Base-by-base conservation (phyloP, 768 basidiomycete species). In the Boletus barrowsii region DNA sequence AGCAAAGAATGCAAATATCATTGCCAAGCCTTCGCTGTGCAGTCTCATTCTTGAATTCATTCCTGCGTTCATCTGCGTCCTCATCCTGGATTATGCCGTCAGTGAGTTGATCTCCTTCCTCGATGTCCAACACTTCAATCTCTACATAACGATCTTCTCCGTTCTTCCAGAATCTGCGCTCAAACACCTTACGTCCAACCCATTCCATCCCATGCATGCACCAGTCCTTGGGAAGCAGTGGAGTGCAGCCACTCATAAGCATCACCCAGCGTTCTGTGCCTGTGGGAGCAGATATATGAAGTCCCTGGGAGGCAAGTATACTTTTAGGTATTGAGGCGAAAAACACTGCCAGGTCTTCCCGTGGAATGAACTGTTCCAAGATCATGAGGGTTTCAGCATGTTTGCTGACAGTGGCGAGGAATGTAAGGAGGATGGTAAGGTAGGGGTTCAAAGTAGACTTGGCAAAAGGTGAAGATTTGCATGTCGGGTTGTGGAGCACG, bases 121-220 rank as follows among this genome's bases (percentile, higher is more conserved):
- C 75, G 50, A 78, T 72, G 49, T 88, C 80, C 45, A 96, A 76
- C 1, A 94, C 86, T 62, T 94, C 93, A 51, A 90, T 77, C 75
- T 98, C 96, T 56, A 72, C 64, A 36, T 74, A 72, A 44, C 79
- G 77, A 53, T 86, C 85, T 48, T 86, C 87, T 32, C 80, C 81
- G n/a, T 76, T 76, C 66, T 88, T 90, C 97, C 97, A 99, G 68
- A 87, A 98, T 0, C 95, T 95, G 39, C 91, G 83, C 68, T 96
- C 93, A 67, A 88, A 98, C 15, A 98, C 86, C 56, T 84, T 83
- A 54, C 92, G 79, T 7, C 91, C 88, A 4, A 92, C 87, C 97
- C 97, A 99, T 62, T 94, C 94, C 86, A 95, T 92, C 1, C 97
- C 97, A 30, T 96, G 81, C 60, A 98, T 68, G 63, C 89, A 90